Conservation (phyloP, 768 basidiomycete genomes). For the Candolleomyces aberdarensis region DNA sequence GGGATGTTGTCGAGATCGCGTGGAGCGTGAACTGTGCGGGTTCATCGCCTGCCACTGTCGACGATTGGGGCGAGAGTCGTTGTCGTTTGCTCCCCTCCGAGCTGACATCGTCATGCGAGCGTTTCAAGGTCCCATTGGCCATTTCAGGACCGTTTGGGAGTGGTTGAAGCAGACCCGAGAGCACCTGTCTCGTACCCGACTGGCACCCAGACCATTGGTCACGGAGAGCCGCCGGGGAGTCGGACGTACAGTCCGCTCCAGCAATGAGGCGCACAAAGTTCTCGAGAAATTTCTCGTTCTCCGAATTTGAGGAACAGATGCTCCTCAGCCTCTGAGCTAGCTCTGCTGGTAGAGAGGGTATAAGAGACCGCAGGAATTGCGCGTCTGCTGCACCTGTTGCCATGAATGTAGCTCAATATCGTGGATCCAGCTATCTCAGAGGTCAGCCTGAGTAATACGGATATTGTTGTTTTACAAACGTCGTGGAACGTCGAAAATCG, state of each 20-base stretch:
- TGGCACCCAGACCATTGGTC: slow-evolving; percentile 40
- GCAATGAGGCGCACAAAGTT: slow-evolving; percentile 40
- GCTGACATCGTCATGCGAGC: slow-evolving; percentile 11
- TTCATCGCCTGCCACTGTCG: slow-evolving; percentile 9
- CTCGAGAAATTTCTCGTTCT: slow-evolving; percentile 36
- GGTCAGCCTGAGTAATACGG: too few species aligned
- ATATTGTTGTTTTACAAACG: not conserved
- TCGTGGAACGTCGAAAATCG: not conserved
- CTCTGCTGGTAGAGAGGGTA: not conserved
- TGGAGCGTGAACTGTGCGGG: slow-evolving; percentile 57
- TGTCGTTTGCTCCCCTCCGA: slow-evolving; percentile 32
- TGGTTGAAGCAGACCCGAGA: slow-evolving; percentile 26
- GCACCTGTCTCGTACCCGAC: slow-evolving; percentile 17
- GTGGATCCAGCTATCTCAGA: too few species aligned
- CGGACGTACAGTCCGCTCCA: slow-evolving; percentile 36
- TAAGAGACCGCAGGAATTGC: not conserved
- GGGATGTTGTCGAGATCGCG: slow-evolving; percentile 65
- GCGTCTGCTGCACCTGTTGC: not conserved
- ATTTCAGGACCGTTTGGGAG: slow-evolving; percentile 23
- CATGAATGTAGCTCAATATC: not conserved
- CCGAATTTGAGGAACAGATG: slow-evolving; percentile 12
- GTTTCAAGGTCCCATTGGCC: slow-evolving; percentile 34
- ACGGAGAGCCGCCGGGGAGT: slow-evolving; percentile 23
- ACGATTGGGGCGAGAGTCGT: slow-evolving; percentile 19
- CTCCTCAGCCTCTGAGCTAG: not conserved